A percentile compares a stretch with the other conserved stretches of the same genome.
phyloP scores from a whole-genome alignment of 306 rosid species.

The Vachellia pachyceras region DNA sequence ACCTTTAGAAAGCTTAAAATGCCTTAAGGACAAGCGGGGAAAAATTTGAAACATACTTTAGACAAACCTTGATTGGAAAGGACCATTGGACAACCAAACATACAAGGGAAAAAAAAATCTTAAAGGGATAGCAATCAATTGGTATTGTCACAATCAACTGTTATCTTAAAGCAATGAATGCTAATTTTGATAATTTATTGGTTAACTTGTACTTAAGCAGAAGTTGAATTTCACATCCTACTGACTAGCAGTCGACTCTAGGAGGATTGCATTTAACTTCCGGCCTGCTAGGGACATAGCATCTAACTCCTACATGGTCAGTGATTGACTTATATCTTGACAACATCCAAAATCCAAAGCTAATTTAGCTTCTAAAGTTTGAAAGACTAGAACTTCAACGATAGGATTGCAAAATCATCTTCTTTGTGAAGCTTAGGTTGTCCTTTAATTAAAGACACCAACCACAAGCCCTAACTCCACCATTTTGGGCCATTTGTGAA shows the following conservation, averaged over 20 bases:
- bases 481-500: background rate
- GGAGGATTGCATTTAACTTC: background rate
- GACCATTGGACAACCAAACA: background rate
- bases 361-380: background rate
- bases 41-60: too few species aligned
- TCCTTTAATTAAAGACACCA: background rate
- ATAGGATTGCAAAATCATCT: background rate
- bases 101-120: background rate
- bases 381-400: background rate
- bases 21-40: background rate
- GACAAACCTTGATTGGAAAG: background rate
- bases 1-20: background rate
- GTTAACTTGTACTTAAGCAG: too few species aligned
- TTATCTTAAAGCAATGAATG: too few species aligned
- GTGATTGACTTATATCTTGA: background rate
- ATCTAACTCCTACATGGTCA: background rate
- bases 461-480: background rate
- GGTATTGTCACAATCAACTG: too few species aligned
- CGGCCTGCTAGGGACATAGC: background rate
- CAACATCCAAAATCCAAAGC: background rate
- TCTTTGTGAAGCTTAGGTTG: background rate
- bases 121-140: too few species aligned
- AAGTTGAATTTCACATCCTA: background rate
- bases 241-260: background rate
- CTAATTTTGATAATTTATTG: too few species aligned